These are phyloP conservation scores for Darksidea phi DNA, from an alignment of 495 filamentous ascomycete genomes.

Conservation along the genomic window DNA sequence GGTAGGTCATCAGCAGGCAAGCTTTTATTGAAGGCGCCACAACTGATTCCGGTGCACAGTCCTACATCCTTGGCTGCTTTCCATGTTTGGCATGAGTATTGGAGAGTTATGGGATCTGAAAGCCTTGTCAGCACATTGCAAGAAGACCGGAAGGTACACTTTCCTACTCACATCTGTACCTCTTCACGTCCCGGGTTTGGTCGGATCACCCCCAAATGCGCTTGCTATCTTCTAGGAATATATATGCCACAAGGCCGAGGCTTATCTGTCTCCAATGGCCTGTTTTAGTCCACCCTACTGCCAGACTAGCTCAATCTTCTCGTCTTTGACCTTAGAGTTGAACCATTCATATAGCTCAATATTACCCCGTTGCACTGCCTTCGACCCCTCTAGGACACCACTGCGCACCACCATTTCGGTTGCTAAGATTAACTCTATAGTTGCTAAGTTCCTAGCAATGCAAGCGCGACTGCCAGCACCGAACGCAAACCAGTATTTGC, in stretches of 20 bases:
- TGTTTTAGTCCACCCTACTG: not conserved
- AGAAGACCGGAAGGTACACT: slow-evolving; percentile 38
- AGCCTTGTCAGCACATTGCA: slow-evolving; percentile 51
- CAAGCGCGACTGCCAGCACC: slow-evolving; percentile 52
- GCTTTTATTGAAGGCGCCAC: not conserved
- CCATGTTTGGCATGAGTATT: slow-evolving; percentile 52
- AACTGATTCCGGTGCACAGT: slow-evolving; percentile 17
- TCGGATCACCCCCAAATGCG: slow-evolving; percentile 41
- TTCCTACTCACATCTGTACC: slow-evolving; percentile 38
- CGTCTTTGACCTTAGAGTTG: slow-evolving; percentile 43
- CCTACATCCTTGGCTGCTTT: slow-evolving; percentile 48
- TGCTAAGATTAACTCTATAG: slow-evolving; percentile 33
- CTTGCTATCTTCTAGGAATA: slow-evolving; percentile 37
- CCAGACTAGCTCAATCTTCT: slow-evolving; percentile 33
- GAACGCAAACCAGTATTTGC: slow-evolving; percentile 39
- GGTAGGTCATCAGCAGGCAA: not conserved
- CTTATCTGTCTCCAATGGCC: no score
- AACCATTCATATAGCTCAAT: slow-evolving; percentile 56
- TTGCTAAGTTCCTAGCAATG: slow-evolving; percentile 53
- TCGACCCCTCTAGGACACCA: slow-evolving; percentile 48
- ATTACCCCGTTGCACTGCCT: slow-evolving; percentile 37
- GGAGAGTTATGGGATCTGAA: slow-evolving; percentile 65
- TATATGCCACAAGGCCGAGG: no score
- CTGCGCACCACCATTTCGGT: slow-evolving; percentile 41
- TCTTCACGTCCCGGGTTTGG: slow-evolving; percentile 36